These are phyloP conservation scores for Rhypophila decipiens DNA, from an alignment of 495 filamentous ascomycete genomes.

Conservation along the genomic window DNA sequence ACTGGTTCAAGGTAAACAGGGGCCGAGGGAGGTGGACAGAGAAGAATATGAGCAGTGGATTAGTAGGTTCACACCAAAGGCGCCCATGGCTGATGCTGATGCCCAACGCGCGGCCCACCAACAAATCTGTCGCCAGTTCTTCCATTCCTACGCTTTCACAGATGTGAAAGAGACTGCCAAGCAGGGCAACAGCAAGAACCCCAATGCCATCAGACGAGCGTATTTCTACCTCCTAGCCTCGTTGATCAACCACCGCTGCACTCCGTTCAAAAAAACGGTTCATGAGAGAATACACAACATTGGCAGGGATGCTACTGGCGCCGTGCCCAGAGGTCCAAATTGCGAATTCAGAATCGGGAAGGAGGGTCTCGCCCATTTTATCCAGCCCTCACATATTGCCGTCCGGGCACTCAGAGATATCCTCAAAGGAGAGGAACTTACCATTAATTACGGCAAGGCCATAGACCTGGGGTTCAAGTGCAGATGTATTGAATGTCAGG, in stretches of 20 bases:
- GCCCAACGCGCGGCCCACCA: no score
- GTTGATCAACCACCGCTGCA: conserved; percentile 31
- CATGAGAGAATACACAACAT: background rate
- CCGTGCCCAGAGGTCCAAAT: conserved; percentile 14
- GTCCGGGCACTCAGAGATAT: conserved; percentile 22
- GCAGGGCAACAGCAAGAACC: background rate
- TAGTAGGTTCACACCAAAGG: no score
- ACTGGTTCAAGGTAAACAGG: no score
- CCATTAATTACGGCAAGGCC: conserved; percentile 22
- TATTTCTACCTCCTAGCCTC: conserved; percentile 24
- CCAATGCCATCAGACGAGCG: conserved; percentile 4
- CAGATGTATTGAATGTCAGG: no score
- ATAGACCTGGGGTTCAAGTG: conserved; percentile 17
- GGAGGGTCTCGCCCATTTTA: conserved; percentile 12
- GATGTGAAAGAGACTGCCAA: background rate
- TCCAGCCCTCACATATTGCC: conserved; percentile 13
- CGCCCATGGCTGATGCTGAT: no score
- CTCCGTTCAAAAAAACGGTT: background rate
- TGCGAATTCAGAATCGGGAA: conserved; percentile 19
- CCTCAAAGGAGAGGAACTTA: conserved; percentile 21
- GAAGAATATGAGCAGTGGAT: no score
- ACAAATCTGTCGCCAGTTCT: no score
- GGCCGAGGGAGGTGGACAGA: no score
- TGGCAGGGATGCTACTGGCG: background rate
- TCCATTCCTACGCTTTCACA: conserved; percentile 24